phyloP scores from a whole-genome alignment of 2,329 filamentous ascomycete species.

The Coniochaeta sp. region DNA sequence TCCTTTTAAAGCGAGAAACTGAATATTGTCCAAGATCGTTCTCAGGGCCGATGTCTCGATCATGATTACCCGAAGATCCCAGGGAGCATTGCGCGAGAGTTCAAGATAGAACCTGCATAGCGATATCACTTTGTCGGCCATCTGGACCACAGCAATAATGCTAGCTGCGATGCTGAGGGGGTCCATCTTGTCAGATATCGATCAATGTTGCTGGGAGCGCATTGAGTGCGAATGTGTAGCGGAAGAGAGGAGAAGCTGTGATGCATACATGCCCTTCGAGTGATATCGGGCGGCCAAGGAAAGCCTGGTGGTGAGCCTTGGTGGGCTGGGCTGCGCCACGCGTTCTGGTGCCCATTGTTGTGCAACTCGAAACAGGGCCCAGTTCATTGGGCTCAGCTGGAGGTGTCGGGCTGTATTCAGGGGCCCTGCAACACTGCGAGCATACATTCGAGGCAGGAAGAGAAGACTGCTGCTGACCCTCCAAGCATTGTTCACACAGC shows the following conservation, averaged over 20 bases:
- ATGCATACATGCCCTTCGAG: not conserved
- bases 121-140: constrained; percentile 5
- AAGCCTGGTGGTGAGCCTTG: not conserved
- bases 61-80: constrained; percentile 9
- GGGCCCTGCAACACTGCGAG: too few relatives aligned
- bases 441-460: too few relatives aligned
- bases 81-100: constrained; percentile 4
- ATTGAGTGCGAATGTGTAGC: not conserved
- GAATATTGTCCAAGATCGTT: constrained; percentile 4
- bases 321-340: not conserved
- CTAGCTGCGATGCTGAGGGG: constrained; percentile 6
- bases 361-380: not conserved
- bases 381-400: too few relatives aligned
- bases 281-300: not conserved
- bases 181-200: constrained; percentile 5
- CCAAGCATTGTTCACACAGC: too few relatives aligned
- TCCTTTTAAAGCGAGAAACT: not conserved
- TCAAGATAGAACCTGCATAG: constrained; percentile 10
- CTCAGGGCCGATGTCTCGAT: constrained; percentile 6
- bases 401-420: too few relatives aligned
- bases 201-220: not conserved
- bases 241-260: not conserved
- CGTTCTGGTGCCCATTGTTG: not conserved
- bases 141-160: constrained; percentile 8
- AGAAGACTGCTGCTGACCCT: too few relatives aligned